Conservation (phyloP, 2,329 filamentous ascomycete genomes). For the Piedraia hortae region DNA sequence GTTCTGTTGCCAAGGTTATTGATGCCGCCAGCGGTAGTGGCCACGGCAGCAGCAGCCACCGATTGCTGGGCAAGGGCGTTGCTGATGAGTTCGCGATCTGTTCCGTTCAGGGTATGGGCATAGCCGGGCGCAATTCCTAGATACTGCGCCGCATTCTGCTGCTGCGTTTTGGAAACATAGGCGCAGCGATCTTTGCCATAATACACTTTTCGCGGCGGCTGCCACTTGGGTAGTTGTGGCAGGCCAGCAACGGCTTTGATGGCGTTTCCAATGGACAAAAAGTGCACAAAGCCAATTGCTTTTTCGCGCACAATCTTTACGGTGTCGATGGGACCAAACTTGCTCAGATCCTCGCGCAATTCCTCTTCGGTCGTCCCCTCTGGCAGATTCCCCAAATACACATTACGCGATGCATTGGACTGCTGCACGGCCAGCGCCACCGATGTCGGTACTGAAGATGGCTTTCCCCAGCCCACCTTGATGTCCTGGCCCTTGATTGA, state of each 20-base stretch:
- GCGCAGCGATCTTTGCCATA: slow-evolving; percentile 97
- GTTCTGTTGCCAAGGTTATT: slow-evolving; percentile 95
- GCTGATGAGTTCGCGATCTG: slow-evolving; percentile 87
- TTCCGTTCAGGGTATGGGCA: slow-evolving; percentile 83
- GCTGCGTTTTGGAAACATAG: slow-evolving; percentile 97
- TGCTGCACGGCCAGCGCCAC: slow-evolving; percentile 95
- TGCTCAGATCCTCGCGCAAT: slow-evolving; percentile 76
- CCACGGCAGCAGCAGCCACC: slow-evolving; percentile 83
- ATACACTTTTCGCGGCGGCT: slow-evolving; percentile 80
- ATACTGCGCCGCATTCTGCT: slow-evolving; percentile 96
- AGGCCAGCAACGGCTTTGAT: slow-evolving; percentile 95
- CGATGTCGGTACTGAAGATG: slow-evolving; percentile 88
- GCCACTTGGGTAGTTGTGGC: slow-evolving; percentile 91
- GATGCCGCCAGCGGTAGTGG: slow-evolving; percentile 83
- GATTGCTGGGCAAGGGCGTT: slow-evolving; percentile 92
- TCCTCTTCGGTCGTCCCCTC: slow-evolving; percentile 83
- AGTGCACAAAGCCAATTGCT: slow-evolving; percentile 92
- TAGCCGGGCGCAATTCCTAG: slow-evolving; percentile 91
- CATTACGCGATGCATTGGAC: slow-evolving; percentile 84
- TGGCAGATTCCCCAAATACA: slow-evolving; percentile 78
- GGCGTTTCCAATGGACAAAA: slow-evolving; percentile 86
- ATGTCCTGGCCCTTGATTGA: slow-evolving; percentile 97
- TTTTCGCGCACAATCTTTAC: slow-evolving; percentile 96
- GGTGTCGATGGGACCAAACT: slow-evolving; percentile 89
- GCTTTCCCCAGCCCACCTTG: slow-evolving; percentile 98